Percentiles rank a stretch among this genome's conserved stretches.
These are phyloP conservation scores for Xerocomellus chrysenteron DNA, from an alignment of 768 basidiomycete species.

Conservation along the genomic window DNA sequence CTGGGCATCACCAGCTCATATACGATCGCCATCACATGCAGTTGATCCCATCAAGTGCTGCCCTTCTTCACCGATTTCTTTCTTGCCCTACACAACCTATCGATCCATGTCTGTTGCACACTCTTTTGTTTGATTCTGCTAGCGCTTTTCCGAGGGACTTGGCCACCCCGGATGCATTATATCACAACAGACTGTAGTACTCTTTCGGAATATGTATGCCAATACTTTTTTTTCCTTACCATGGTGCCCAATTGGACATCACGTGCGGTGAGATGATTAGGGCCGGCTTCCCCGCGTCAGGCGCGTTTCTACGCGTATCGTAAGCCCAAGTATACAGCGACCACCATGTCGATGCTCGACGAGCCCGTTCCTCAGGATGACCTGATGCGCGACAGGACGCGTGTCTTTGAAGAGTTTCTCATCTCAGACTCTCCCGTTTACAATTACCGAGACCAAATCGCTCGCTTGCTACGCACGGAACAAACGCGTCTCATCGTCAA, in stretches of 20 bases:
- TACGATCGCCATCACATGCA: constrained; percentile 2
- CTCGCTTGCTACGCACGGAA: constrained; percentile 76
- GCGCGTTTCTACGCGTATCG: constrained; percentile 12
- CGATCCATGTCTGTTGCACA: constrained; percentile 4
- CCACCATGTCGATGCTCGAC: constrained; percentile 38
- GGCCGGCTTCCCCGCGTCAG: constrained; percentile 35
- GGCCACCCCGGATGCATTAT: constrained; percentile 5
- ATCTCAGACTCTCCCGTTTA: constrained; percentile 62
- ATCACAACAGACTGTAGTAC: constrained; percentile 9
- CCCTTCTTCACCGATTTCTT: neutral
- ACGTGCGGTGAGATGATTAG: constrained; percentile 23
- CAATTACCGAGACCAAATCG: constrained; percentile 86
- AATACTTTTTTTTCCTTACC: neutral
- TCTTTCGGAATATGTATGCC: constrained; percentile 1
- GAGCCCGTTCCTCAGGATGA: constrained; percentile 69
- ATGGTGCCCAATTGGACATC: neutral
- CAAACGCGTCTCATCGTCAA: constrained; percentile 91
- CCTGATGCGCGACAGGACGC: constrained; percentile 71
- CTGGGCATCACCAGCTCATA: constrained; percentile 10
- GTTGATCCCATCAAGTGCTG: constrained; percentile 5
- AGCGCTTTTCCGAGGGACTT: constrained; percentile 2
- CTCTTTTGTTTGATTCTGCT: constrained; percentile 1
- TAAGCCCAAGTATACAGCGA: neutral
- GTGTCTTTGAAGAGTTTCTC: constrained; percentile 82
- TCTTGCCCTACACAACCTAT: constrained; percentile 6